phyloP scores from a whole-genome alignment of 306 rosid species.

The Cucumis melo region DNA sequence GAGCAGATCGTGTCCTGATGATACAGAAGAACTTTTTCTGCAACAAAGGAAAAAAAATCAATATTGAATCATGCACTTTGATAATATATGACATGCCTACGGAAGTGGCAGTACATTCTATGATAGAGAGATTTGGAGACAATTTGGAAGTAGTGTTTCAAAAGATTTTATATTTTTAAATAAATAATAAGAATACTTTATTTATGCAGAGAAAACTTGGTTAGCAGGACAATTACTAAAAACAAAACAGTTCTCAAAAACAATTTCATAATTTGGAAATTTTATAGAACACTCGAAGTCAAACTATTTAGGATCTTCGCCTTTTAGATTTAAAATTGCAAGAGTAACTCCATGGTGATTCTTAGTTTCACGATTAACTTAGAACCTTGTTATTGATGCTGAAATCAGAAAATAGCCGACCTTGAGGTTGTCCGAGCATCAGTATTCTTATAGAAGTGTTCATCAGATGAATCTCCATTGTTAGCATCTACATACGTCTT shows the following conservation, averaged over 20 bases:
- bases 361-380: not conserved
- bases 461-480: constrained; percentile 40
- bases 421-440: constrained; percentile 36
- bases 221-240: not conserved
- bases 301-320: not conserved
- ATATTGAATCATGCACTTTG: not conserved
- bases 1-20: constrained; percentile 46
- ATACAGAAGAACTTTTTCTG: constrained; percentile 43
- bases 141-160: not conserved
- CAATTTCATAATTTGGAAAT: not conserved
- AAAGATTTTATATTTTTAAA: not conserved
- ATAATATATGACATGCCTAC: not conserved
- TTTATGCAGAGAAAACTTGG: not conserved
- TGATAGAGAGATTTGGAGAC: not conserved
- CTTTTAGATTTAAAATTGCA: not conserved
- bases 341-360: not conserved
- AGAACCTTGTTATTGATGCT: not conserved
- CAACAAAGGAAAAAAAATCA: constrained; percentile 2
- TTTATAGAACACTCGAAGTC: not conserved
- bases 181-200: no score
- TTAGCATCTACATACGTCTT: constrained; percentile 29
- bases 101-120: not conserved
- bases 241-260: not conserved
- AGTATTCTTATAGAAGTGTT: constrained; percentile 27
- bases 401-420: constrained; percentile 20